Percentiles rank a stretch among this genome's conserved stretches.
Evolutionary conservation across 2,329 filamentous ascomycete species (phyloP).

Genomic region (Mycosphaerella sp.): DNA sequence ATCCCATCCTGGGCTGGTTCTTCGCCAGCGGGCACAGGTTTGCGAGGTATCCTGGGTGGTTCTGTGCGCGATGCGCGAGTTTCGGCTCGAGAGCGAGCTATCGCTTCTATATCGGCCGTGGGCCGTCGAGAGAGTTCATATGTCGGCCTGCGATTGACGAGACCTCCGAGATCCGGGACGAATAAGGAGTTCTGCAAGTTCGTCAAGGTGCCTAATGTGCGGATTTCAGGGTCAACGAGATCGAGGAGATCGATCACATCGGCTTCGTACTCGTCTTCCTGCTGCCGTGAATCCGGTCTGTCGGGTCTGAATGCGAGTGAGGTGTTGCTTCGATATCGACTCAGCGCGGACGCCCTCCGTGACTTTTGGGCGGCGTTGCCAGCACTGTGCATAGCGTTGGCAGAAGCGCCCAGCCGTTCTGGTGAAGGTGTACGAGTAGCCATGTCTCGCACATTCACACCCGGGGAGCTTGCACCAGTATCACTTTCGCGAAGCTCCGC

Average conservation of each 20-base stretch:
- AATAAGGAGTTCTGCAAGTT: constrained; percentile 90
- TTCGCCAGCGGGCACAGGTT: constrained; percentile 11
- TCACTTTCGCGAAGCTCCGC: constrained; percentile 12
- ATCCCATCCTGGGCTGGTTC: constrained; percentile 10
- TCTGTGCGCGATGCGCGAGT: constrained; percentile 16
- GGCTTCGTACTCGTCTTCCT: constrained; percentile 49
- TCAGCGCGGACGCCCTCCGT: constrained; percentile 20
- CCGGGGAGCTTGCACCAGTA: constrained; percentile 19
- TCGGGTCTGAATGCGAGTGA: constrained; percentile 10
- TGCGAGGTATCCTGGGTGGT: constrained; percentile 7
- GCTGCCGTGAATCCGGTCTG: constrained; percentile 12
- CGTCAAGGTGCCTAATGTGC: constrained; percentile 73
- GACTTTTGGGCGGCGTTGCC: constrained; percentile 26
- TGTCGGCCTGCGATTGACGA: constrained; percentile 69
- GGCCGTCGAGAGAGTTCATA: constrained; percentile 60
- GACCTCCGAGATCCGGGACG: constrained; percentile 69
- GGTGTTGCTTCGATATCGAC: constrained; percentile 18
- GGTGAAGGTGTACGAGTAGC: constrained; percentile 16
- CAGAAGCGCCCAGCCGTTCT: constrained; percentile 15
- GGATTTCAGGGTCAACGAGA: constrained; percentile 72
- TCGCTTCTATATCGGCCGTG: constrained; percentile 22
- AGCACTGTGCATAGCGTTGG: constrained; percentile 25
- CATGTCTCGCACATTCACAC: constrained; percentile 18
- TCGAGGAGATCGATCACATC: constrained; percentile 62
- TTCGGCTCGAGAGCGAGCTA: constrained; percentile 20